These are phyloP conservation scores for Cladosporium sp. DNA, from an alignment of 2,329 filamentous ascomycete genomes.

Conservation along the genomic window DNA sequence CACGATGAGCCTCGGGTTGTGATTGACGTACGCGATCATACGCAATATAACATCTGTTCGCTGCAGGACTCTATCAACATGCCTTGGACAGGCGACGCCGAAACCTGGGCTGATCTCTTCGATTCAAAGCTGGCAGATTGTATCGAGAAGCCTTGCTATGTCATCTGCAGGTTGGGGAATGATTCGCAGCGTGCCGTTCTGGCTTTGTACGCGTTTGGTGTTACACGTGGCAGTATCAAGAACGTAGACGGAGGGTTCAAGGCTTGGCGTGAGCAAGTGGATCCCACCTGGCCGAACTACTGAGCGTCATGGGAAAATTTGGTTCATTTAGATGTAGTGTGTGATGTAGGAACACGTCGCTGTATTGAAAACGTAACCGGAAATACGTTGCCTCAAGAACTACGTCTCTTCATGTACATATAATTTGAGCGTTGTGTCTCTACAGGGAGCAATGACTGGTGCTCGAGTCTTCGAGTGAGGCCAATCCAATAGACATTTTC, in stretches of 20 bases:
- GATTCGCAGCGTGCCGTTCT: constrained; percentile 69
- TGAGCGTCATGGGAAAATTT: constrained; percentile 27
- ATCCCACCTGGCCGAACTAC: constrained; percentile 55
- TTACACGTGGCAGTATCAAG: constrained; percentile 37
- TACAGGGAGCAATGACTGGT: too few relatives aligned
- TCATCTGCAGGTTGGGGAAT: constrained; percentile 72
- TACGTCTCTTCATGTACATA: too few relatives aligned
- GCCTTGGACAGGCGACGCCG: constrained; percentile 57
- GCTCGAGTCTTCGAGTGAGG: too few relatives aligned
- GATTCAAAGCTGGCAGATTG: neutral
- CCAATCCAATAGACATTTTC: too few relatives aligned
- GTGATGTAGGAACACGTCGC: too few relatives aligned
- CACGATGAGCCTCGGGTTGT: constrained; percentile 43
- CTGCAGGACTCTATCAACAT: constrained; percentile 73
- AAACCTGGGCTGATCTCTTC: constrained; percentile 17
- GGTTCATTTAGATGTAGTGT: too few relatives aligned
- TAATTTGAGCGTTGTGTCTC: too few relatives aligned
- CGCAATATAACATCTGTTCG: constrained; percentile 76
- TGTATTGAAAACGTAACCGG: too few relatives aligned
- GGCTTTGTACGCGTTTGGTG: constrained; percentile 45
- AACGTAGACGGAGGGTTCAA: constrained; percentile 66
- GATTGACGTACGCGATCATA: constrained; percentile 78
- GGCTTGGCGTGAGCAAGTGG: constrained; percentile 68
- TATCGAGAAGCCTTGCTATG: constrained; percentile 25
- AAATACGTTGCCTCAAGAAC: too few relatives aligned